Conservation (phyloP, 192 early-diverging fungal species). For the Piromyces finnis region DNA sequence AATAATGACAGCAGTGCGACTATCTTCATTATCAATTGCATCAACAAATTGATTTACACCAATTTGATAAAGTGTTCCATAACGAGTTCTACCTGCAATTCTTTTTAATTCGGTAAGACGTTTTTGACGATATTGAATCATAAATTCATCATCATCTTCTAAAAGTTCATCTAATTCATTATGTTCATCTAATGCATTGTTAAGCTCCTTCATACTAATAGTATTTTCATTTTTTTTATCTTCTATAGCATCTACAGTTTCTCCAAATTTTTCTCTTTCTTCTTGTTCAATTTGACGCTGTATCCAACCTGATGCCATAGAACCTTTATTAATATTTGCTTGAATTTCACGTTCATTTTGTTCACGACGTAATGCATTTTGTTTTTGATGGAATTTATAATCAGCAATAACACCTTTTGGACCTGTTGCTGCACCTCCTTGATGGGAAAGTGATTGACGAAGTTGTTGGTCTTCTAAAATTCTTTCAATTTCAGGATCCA, state of each 20-base stretch:
- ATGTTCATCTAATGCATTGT: neutral
- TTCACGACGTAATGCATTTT: slow-evolving; percentile 18
- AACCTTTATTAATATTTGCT: slow-evolving; percentile 8
- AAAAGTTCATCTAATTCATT: slow-evolving; percentile 14
- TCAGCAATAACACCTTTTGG: slow-evolving; percentile 36
- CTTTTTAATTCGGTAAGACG: neutral
- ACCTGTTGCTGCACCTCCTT: slow-evolving; percentile 22
- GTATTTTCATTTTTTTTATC: neutral
- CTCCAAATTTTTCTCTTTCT: slow-evolving; percentile 7
- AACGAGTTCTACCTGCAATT: slow-evolving; percentile 1
- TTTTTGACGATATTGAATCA: slow-evolving; percentile 8
- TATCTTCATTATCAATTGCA: slow-evolving; percentile 16
- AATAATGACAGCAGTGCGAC: slow-evolving; percentile 15
- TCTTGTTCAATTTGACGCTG: slow-evolving; percentile 21
- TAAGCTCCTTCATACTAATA: slow-evolving; percentile 3
- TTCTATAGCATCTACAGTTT: neutral
- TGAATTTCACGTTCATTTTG: slow-evolving; percentile 1
- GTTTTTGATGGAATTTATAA: slow-evolving; percentile 24
- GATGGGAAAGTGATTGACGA: neutral
- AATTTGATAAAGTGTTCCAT: slow-evolving; percentile 13
- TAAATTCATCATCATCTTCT: slow-evolving; percentile 12
- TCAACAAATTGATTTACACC: slow-evolving; percentile 18
- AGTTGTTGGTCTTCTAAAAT: neutral
- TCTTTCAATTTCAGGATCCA: neutral
- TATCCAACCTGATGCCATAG: slow-evolving; percentile 23